These are phyloP conservation scores for Silene uniflora DNA, from an alignment of 148 eudicot species.

Conservation along the genomic window DNA sequence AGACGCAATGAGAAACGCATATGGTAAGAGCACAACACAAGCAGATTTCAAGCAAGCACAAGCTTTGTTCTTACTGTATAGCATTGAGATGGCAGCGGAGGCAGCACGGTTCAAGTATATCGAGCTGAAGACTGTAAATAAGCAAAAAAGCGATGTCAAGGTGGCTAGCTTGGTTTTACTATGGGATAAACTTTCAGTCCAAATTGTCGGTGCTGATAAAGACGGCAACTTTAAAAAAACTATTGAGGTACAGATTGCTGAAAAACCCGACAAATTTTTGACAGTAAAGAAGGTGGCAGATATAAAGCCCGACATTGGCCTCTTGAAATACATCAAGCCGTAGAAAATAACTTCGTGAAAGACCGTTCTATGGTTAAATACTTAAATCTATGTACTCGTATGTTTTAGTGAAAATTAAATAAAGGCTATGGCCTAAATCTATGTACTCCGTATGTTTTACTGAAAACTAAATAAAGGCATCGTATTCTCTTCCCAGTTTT, in stretches of 20 bases:
- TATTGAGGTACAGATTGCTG: conserved; percentile 1
- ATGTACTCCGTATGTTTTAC: too few relatives aligned
- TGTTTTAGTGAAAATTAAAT: too few relatives aligned
- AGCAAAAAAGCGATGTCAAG: not conserved
- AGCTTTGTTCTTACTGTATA: conserved; percentile 11
- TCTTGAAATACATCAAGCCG: not conserved
- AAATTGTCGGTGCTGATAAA: not conserved
- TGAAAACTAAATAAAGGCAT: too few relatives aligned
- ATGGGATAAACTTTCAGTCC: conserved; percentile 1
- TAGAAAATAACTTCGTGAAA: not conserved
- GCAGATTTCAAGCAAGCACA: not conserved
- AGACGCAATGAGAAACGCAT: conserved; percentile 7
- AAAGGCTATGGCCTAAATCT: too few relatives aligned
- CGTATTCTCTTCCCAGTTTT: too few relatives aligned
- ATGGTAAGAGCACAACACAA: conserved; percentile 4
- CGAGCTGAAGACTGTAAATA: conserved; percentile 2
- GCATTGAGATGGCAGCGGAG: conserved; percentile 5
- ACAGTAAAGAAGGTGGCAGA: not conserved
- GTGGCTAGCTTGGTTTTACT: conserved; percentile 13
- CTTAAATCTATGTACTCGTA: not conserved
- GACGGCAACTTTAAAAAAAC: not conserved
- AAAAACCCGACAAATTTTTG: not conserved
- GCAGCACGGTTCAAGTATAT: conserved; percentile 10
- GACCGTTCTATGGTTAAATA: not conserved
- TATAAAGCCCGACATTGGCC: conserved; percentile 8